Conservation (phyloP, 2,329 filamentous ascomycete species). For the Chrysoporthe puriensis region DNA sequence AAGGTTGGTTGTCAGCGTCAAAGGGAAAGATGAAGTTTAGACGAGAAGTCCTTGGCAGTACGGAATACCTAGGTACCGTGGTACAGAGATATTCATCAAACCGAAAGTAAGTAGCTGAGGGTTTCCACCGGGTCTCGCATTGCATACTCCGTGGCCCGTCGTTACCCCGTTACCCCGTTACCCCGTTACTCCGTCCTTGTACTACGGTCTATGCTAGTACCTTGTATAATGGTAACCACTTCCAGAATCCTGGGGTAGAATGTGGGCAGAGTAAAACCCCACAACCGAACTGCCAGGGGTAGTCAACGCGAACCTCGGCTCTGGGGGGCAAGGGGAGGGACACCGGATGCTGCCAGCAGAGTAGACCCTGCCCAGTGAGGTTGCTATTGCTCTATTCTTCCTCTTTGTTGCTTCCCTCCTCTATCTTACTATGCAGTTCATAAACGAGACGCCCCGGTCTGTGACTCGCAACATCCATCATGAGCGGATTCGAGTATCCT, state of each 20-base stretch:
- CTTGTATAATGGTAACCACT: background rate
- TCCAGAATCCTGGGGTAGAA: background rate
- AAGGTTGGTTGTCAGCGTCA: too few relatives aligned
- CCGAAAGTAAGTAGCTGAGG: too few relatives aligned
- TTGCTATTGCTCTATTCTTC: background rate
- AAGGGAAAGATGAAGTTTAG: background rate
- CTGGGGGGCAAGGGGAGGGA: background rate
- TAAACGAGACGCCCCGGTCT: slow-evolving; percentile 18
- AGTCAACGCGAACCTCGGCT: slow-evolving; percentile 26
- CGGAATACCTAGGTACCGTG: background rate
- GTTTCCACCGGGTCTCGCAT: background rate
- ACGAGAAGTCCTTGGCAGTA: background rate
- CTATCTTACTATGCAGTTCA: background rate
- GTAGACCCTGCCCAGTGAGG: background rate
- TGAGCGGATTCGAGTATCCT: slow-evolving; percentile 76
- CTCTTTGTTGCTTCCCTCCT: background rate
- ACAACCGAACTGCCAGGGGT: slow-evolving; percentile 22
- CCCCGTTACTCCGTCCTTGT: too few relatives aligned
- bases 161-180: background rate
- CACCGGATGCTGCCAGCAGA: background rate
- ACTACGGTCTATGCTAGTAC: too few relatives aligned
- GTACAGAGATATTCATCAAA: background rate
- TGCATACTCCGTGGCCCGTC: background rate
- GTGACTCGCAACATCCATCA: slow-evolving; percentile 32
- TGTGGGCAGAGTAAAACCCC: slow-evolving; percentile 5